Evolutionary conservation across 2,329 filamentous ascomycete genomes (phyloP).

Genomic region (Talaromyces albobiverticillius): DNA sequence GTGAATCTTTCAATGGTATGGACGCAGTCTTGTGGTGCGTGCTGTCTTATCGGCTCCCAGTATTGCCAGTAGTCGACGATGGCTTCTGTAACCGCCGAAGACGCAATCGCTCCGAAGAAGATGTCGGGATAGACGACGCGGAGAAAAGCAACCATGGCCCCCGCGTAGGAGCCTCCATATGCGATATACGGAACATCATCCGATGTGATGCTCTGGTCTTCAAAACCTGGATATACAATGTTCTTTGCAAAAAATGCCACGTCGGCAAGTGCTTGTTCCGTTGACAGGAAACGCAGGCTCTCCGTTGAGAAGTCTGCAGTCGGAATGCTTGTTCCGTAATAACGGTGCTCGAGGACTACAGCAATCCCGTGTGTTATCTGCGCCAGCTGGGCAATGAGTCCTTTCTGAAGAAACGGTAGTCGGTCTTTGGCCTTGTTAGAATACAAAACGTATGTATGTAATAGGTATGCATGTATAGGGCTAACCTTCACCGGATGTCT

Average conservation of each 20-base stretch:
- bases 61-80: slow-evolving; percentile 74
- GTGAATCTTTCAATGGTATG: slow-evolving; percentile 60
- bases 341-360: slow-evolving; percentile 81
- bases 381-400: slow-evolving; percentile 69
- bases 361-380: slow-evolving; percentile 70
- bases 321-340: slow-evolving; percentile 77
- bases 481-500: slow-evolving; percentile 53
- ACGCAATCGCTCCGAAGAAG: slow-evolving; percentile 76
- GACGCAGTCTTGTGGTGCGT: slow-evolving; percentile 62
- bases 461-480: neutral
- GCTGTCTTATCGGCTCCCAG: slow-evolving; percentile 57
- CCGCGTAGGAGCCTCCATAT: slow-evolving; percentile 83
- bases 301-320: slow-evolving; percentile 63
- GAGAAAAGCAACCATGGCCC: slow-evolving; percentile 73
- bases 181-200: slow-evolving; percentile 67
- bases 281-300: slow-evolving; percentile 76
- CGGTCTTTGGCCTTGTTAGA: slow-evolving; percentile 41
- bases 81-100: slow-evolving; percentile 73
- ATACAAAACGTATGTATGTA: neutral
- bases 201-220: slow-evolving; percentile 65
- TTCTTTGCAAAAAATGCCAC: slow-evolving; percentile 76
- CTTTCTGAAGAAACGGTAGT: slow-evolving; percentile 71
- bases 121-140: slow-evolving; percentile 73
- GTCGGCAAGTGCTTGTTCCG: slow-evolving; percentile 78
- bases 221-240: slow-evolving; percentile 67